A percentile compares a stretch with the other conserved stretches of the same genome.
These are phyloP conservation scores for Picochlorum sp. DNA, from an alignment of 139 green algal species.

Conservation along the genomic window DNA sequence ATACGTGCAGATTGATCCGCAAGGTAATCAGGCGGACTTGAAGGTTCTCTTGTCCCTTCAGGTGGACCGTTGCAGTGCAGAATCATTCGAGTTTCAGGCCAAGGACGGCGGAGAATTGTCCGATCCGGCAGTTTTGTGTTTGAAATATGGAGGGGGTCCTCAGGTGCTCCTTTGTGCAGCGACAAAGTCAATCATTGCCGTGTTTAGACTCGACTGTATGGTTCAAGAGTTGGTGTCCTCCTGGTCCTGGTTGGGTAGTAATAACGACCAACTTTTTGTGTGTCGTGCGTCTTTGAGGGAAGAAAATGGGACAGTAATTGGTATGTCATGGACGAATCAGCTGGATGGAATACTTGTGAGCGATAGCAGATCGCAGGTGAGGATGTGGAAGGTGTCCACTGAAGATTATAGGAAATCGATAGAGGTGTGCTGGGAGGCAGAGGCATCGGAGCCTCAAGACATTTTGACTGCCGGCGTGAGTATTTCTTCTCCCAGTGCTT, in stretches of 20 bases:
- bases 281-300: no score
- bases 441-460: conserved; percentile 1
- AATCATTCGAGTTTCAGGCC: no score
- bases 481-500: conserved; percentile 1
- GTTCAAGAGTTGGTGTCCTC: background rate
- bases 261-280: no score
- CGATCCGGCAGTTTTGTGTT: conserved; percentile 2
- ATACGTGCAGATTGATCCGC: no score
- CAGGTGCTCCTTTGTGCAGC: conserved; percentile 14
- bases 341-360: conserved; percentile 18
- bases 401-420: background rate
- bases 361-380: background rate
- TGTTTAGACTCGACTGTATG: conserved; percentile 11
- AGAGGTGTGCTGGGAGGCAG: conserved; percentile 4
- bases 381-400: conserved; percentile 19
- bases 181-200: conserved; percentile 1
- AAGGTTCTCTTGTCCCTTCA: no score
- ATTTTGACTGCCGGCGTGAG: conserved; percentile 6
- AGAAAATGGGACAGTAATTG: background rate
- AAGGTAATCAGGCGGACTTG: no score
- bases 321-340: conserved; percentile 19
- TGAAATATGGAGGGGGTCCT: conserved; percentile 11
- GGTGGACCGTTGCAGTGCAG: no score
- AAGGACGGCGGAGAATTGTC: no score
- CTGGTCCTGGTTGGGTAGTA: background rate